Evolutionary conservation across 2,329 filamentous ascomycete species (phyloP).

Genomic region (Fusarium odoratissimum): DNA sequence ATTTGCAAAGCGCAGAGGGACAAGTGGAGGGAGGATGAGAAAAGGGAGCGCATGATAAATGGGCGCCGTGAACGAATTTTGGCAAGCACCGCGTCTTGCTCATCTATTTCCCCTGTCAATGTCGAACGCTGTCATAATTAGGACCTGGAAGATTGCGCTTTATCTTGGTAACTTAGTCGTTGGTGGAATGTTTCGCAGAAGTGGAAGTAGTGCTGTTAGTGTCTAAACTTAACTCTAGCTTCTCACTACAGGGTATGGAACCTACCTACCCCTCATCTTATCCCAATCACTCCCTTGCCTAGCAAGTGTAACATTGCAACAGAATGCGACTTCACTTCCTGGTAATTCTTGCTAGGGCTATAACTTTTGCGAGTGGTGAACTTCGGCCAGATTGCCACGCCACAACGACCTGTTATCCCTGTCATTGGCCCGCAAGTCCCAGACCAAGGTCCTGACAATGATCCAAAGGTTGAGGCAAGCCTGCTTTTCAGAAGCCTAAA

Average conservation of each 20-base stretch:
- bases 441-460: rapidly evolving
- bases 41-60: rapidly evolving
- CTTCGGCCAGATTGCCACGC: background rate
- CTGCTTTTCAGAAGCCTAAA: background rate
- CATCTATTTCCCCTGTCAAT: background rate
- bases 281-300: background rate
- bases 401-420: background rate
- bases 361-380: rapidly evolving
- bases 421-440: background rate
- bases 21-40: rapidly evolving
- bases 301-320: background rate
- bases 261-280: background rate
- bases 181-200: rapidly evolving
- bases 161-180: rapidly evolving
- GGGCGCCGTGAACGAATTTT: rapidly evolving
- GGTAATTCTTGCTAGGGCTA: rapidly evolving
- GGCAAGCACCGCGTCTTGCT: background rate
- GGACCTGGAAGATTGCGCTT: background rate
- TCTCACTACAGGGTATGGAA: background rate
- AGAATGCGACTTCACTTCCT: background rate
- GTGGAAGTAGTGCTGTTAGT: background rate
- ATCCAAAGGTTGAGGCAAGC: background rate
- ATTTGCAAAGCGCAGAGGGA: background rate
- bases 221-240: background rate
- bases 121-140: too few relatives aligned